Percentiles rank a stretch among this genome's conserved stretches.
These are phyloP conservation scores for Circinella umbellata DNA, from an alignment of 371 early-diverging fungal species.

Conservation along the genomic window DNA sequence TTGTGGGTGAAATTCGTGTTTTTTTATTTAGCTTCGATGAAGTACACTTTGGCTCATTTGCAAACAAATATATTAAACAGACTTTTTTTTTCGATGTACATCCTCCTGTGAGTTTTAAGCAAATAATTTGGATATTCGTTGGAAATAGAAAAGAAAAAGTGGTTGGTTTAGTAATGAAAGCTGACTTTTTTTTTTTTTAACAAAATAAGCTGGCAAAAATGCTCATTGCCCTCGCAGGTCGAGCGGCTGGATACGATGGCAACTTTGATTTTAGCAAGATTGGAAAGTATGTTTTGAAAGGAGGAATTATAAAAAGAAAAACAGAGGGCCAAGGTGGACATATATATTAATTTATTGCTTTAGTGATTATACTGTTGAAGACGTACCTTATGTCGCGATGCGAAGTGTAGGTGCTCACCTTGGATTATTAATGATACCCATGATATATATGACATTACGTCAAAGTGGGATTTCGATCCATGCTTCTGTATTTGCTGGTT, in stretches of 20 bases:
- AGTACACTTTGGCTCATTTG: slow-evolving; percentile 99
- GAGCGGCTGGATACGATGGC: slow-evolving; percentile 84
- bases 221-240: slow-evolving; percentile 82
- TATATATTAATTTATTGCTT: not conserved
- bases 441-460: slow-evolving; percentile 81
- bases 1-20: not conserved
- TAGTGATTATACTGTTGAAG: slow-evolving; percentile 39
- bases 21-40: slow-evolving; percentile 82
- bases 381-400: slow-evolving; percentile 88
- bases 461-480: slow-evolving; percentile 74
- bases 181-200: no score
- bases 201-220: slow-evolving; percentile 83
- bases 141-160: not conserved
- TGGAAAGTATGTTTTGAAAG: slow-evolving; percentile 62
- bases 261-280: slow-evolving; percentile 86
- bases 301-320: not conserved
- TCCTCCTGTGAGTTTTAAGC: slow-evolving; percentile 41
- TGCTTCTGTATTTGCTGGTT: slow-evolving; percentile 71
- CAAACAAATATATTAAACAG: slow-evolving; percentile 90
- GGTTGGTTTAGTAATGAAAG: no score
- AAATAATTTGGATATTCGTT: not conserved
- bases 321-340: not conserved
- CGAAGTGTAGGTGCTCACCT: slow-evolving; percentile 75
- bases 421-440: slow-evolving; percentile 78
- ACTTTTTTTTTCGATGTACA: slow-evolving; percentile 98